Evolutionary conservation across 352 stramenopile genomes (phyloP), one percentile per base, ranked within the genome.

Genomic region (Globisporangium okanoganense): DNA sequence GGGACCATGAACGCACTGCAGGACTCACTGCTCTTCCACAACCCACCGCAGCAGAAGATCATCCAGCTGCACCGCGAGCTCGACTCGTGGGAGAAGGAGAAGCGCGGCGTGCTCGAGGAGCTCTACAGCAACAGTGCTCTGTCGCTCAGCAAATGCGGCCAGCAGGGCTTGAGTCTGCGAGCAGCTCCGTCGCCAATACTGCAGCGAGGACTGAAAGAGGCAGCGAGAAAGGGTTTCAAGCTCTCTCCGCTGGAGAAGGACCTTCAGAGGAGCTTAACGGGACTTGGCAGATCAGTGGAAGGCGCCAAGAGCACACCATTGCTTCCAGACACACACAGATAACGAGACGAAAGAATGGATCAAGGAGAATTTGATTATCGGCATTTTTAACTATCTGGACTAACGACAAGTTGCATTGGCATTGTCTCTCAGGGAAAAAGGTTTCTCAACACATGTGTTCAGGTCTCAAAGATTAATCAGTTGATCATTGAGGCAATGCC

Each of bases 391-490:
- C 10, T 31, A 51, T 22, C 3, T 8, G 20, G 14, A 31, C 20
- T 50, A n/a, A 18, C n/a, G 20, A 24, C 12, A 50, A 51, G 24
- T 6, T 35, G 56, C 22, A 61, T 57, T 55, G 50, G 10, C 58
- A 56, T 69, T 70, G 83, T 90, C 80, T 90, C 80, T 90, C 80
- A 90, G 74, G 55, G 45, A 66, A 77, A n/a, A 62, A 56, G 68
- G 58, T 65, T 83, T 87, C 66, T 84, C 79, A 80, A 84, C 79
- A 83, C 59, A 54, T 55, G 33, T 55, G 57, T 79, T 90, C 78
- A 90, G 80, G 76, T 90, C 80, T 90, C 80, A 90, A 90, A 90
- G 80, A 90, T 90, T 90, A 90, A 81, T 87, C 78, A 88, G 74
- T 87, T 80, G 75, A 90, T 90, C 80, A 90, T 85, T 70, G 80